Conservation (phyloP, 345 rosid genomes). For the Nasturtium officinale region DNA sequence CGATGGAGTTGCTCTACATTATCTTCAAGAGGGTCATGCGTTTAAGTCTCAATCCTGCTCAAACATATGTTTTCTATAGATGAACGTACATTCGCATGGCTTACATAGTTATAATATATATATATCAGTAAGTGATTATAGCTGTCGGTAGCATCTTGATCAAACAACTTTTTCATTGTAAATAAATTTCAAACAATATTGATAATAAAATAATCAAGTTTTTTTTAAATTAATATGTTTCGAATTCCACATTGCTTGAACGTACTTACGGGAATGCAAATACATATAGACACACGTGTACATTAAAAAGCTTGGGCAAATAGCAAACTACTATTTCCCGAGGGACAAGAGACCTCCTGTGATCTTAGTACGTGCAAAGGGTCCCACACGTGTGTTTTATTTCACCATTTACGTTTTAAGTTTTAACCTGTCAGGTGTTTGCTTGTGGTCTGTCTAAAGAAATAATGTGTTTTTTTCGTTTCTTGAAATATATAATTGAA, state of each 20-base stretch:
- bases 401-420: constrained; percentile 21
- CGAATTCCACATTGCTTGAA: neutral
- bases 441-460: constrained; percentile 19
- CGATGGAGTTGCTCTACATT: neutral
- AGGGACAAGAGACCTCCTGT: constrained; percentile 22
- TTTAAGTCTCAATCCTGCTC: too few relatives aligned
- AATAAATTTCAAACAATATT: neutral
- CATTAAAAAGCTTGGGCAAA: neutral
- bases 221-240: neutral
- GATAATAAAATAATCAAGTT: neutral
- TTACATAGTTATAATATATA: too few relatives aligned
- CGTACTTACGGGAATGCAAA: neutral
- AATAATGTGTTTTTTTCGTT: neutral
- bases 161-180: neutral
- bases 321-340: constrained; percentile 8
- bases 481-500: neutral
- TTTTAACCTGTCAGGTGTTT: constrained; percentile 34
- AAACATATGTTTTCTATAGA: too few relatives aligned
- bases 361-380: constrained; percentile 12
- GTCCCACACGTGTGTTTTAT: constrained; percentile 8
- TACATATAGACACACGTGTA: constrained; percentile 11
- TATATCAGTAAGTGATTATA: neutral
- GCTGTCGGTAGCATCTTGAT: neutral
- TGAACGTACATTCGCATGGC: too few relatives aligned
- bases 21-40: too few relatives aligned